These are phyloP conservation scores for Psophocarpus tetragonolobus DNA, from an alignment of 306 rosid genomes.

Conservation along the genomic window DNA sequence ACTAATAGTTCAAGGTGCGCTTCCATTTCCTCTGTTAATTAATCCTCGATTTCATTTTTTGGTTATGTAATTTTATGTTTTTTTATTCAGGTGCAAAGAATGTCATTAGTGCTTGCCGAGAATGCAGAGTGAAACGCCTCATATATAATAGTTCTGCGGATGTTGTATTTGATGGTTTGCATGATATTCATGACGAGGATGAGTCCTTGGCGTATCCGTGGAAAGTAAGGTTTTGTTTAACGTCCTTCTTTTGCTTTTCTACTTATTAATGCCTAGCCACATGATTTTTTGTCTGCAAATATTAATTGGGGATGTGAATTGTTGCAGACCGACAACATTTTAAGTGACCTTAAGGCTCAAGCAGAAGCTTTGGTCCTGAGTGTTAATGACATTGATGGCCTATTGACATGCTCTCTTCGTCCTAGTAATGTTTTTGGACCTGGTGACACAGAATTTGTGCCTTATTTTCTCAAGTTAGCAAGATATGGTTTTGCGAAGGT, in stretches of 20 bases:
- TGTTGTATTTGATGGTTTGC: slow-evolving; percentile 73
- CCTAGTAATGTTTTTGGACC: slow-evolving; percentile 91
- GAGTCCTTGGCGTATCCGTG: slow-evolving; percentile 60
- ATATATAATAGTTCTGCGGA: slow-evolving; percentile 84
- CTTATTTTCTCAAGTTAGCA: slow-evolving; percentile 56
- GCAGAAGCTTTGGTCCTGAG: slow-evolving; percentile 77
- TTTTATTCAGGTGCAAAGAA: slow-evolving; percentile 73
- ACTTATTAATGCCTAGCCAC: not conserved
- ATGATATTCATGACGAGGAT: slow-evolving; percentile 47
- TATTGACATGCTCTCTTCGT: slow-evolving; percentile 87
- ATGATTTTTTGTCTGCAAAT: slow-evolving; percentile 28
- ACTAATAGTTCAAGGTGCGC: slow-evolving; percentile 74
- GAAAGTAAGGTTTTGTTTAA: slow-evolving; percentile 59
- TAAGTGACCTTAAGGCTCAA: slow-evolving; percentile 82
- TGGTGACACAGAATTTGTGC: slow-evolving; percentile 64
- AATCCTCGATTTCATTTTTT: slow-evolving; percentile 11
- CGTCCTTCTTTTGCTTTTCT: slow-evolving; percentile 15
- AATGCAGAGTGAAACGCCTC: slow-evolving; percentile 71
- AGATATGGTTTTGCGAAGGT: slow-evolving; percentile 80
- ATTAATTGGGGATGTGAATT: slow-evolving; percentile 34
- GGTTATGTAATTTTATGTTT: slow-evolving; percentile 33
- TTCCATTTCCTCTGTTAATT: not conserved
- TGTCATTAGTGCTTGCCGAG: slow-evolving; percentile 78
- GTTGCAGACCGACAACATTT: slow-evolving; percentile 62
- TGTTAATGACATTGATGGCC: slow-evolving; percentile 76